phyloP scores from a whole-genome alignment of 1,139 yeast species.

The Taphrina wiesneri region DNA sequence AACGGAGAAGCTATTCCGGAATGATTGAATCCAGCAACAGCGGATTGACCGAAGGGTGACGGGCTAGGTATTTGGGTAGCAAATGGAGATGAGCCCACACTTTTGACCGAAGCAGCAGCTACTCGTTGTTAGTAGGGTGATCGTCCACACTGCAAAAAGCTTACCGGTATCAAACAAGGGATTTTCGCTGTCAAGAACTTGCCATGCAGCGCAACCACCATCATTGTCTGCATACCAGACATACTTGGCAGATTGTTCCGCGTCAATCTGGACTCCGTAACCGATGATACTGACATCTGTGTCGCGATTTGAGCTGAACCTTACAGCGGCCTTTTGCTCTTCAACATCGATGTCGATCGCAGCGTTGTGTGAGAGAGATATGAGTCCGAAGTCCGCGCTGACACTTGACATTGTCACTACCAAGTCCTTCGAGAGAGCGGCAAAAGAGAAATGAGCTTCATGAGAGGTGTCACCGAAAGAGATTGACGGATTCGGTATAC shows the following conservation, averaged over 20 bases:
- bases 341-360: conserved; percentile 1
- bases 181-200: conserved; percentile 2
- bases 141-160: neutral
- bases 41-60: neutral
- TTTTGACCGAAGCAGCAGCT: neutral
- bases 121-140: neutral
- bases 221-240: conserved; percentile 24
- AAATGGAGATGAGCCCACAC: neutral
- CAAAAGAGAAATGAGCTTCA: conserved; percentile 1
- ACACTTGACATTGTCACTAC: conserved; percentile 16
- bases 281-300: conserved; percentile 22
- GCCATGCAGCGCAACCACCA: conserved; percentile 22
- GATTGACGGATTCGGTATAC: conserved; percentile 6
- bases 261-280: neutral
- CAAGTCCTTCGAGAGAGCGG: conserved; percentile 11
- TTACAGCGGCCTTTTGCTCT: neutral
- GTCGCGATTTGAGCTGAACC: conserved; percentile 19
- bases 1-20: neutral
- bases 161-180: neutral
- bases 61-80: neutral
- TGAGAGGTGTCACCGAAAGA: conserved; percentile 32
- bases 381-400: conserved; percentile 21
- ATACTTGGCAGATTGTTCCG: neutral
- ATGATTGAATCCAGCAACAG: neutral
- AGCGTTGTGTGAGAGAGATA: conserved; percentile 10